Evolutionary conservation across 2,329 filamentous ascomycete species (phyloP), one percentile per base, ranked within the genome.

Genomic region (Stemphylium vesicarium): DNA sequence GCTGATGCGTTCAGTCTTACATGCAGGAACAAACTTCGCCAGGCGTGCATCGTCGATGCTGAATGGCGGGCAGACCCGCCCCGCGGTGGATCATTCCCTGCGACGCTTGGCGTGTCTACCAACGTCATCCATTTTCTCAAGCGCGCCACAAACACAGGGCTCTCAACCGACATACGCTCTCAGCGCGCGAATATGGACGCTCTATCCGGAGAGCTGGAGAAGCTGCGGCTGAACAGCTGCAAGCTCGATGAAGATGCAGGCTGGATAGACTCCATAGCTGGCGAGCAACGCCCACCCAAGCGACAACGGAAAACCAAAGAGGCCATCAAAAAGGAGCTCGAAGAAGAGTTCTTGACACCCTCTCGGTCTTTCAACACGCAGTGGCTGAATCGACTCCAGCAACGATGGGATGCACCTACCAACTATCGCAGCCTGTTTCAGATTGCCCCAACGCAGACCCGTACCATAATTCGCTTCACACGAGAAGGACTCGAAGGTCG

Each of bases 391-490:
- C 85, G 85, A 50, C 78, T 98, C 38, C 95, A 99, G 77, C 91
- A 94, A 82, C 81, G 87, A 73, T 99, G 94, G 95, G 91, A 96
- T 60, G 83, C 87, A 52, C 85, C 91, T 4, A 84, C 87, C 33
- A 89, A 96, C 68, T 90, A 93, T 72, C 85, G 87, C n/a, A 87
- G 92, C 52, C 84, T 98, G 15, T 96, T 96, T 76, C 86, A 88
- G 60, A 84, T 98, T 50, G 92, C 92, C 1, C 91, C 92, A 3
- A 96, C 94, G 0, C 95, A 98, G 77, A 94, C 92, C 13, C 87
- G 95, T 53, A 98, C 93, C n/a, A 88, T 97, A 64, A 96, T 92
- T 24, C 88, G 95, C 26, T 99, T 99, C 75, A 89, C 88, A 39
- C 85, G 95, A 50, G 92, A 96, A 76, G 95, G 95, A 5, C 83